phyloP scores from a whole-genome alignment of 257 asterid species.

The Paulownia fortunei region DNA sequence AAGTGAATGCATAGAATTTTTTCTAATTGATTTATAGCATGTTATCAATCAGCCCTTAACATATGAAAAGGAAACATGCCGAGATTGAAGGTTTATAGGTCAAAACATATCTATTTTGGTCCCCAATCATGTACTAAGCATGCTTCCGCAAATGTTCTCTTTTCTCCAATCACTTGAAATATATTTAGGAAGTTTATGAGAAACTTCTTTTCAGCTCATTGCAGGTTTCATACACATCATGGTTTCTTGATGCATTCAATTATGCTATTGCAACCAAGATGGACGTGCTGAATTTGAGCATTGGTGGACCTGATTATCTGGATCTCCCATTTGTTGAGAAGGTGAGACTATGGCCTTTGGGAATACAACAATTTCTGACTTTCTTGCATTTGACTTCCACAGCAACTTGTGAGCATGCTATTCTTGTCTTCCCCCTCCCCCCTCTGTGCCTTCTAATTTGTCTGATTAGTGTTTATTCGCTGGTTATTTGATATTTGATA shows the following conservation, averaged over 20 bases:
- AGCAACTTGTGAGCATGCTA: background rate
- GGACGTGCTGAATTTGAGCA: conserved; percentile 99
- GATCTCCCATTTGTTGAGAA: conserved; percentile 96
- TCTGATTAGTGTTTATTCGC: background rate
- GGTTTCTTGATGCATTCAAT: conserved; percentile 99
- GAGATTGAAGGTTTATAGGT: background rate
- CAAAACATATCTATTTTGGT: background rate
- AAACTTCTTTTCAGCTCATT: conserved; percentile 86
- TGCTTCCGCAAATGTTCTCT: conserved; percentile 1
- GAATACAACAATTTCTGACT: conserved; percentile 1
- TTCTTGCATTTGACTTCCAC: background rate
- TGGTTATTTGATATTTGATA: conserved; percentile 11
- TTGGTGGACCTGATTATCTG: conserved; percentile 96
- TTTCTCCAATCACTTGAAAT: conserved; percentile 29
- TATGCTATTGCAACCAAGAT: conserved; percentile 94
- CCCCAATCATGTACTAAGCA: conserved; percentile 10
- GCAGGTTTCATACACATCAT: conserved; percentile 99
- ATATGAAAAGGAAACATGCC: conserved; percentile 11
- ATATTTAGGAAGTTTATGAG: conserved; percentile 71
- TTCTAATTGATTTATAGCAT: conserved; percentile 3
- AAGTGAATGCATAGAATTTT: conserved; percentile 8
- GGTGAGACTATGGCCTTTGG: conserved; percentile 45
- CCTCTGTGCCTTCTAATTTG: background rate
- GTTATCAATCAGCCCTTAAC: conserved; percentile 1
- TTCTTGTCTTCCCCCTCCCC: conserved; percentile 6